Evolutionary conservation across 176 grass and related monocot genomes (phyloP), one percentile per base, ranked within the genome.

Genomic region (Rhynchospora breviuscula): DNA sequence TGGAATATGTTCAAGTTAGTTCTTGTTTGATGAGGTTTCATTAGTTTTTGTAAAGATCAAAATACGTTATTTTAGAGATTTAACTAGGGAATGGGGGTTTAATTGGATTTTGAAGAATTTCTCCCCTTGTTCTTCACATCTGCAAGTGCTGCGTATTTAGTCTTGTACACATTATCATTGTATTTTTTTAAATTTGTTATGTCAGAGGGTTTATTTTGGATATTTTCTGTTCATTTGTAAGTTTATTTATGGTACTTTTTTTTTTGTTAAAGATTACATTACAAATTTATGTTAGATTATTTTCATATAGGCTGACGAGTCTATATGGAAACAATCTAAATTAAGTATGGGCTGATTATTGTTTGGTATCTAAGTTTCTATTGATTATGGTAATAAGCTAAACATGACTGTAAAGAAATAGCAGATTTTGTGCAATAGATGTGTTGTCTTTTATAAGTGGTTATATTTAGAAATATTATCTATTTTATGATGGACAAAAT

Each of bases 61-160:
- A 17, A 59, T 35, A 18, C 1, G 4, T 81, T 62, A 46, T 4
- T 60, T 63, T 64, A 26, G 59, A 48, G 3, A 10, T 64, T 81
- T 64, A 22, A 46, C 48, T 64, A 63, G 31, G 31, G n/a, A 10
- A 77, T 56, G 51, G 73, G 73, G 48, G 14, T 17, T 54, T 78
- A 40, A 40, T 40, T 25, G 33, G 21, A 25, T 81, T 80, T 81
- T 81, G 56, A 81, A 22, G 10, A 63, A 63, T 47, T 81, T 25
- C 60, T 23, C 44, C 56, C 79, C 29, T 79, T 63, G 14, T 29
- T 78, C 9, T 43, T 44, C 59, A 18, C 46, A 31, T 79, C 29
- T 79, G 51, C 15, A 79, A 47, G 67, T 71, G 67, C 13, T 6
- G 40, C 22, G 15, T 79, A 31, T 59, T n/a, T 81, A 63, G 6